Evolutionary conservation across 2,329 filamentous ascomycete genomes (phyloP), one percentile per base, ranked within the genome.

Genomic region (Exophiala oligosperma): DNA sequence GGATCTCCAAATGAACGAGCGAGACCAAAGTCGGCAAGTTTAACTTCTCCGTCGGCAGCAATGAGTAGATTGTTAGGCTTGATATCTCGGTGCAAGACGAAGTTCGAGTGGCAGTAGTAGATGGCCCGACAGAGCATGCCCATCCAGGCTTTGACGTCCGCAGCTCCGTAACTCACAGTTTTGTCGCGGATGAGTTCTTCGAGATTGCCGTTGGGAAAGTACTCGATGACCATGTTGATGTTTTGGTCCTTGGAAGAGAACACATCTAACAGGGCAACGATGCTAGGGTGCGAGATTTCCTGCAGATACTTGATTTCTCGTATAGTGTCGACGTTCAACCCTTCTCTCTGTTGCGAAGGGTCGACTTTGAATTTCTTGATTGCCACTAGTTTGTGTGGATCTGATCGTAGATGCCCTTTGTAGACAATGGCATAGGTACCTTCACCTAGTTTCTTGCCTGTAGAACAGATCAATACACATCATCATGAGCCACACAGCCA

Each of bases 31-130:
- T 99, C 94, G 37, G 93, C 94, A 51, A 99, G 84, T 74, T 97
- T 97, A 70, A 99, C 86, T 70, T 93, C 90, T 49, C 94, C 93
- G 71, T 96, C 90, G 43, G 91, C 89, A 23, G 92, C 92, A 68
- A 99, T 96, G 59, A 99, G 82, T 75, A 97, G 79, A 78, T 99
- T 99, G 83, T 97, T 97, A 49, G 93, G 93, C 77, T 99, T 99
- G 80, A 99, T 97, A 79, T 99, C 94, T 67, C 94, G 90, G 76
- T 99, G 94, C 29, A 99, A 82, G 17, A 99, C 85, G 68, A 89
- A 93, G 73, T 94, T 95, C 71, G 92, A 90, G 74, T 99, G 94
- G 74, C 94, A 97, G 79, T 96, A 99, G 88, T 91, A 96, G 28
- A 97, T 86, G 26, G 90, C 94, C 43, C 93, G 87, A 28, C 84